These are phyloP conservation scores for Colletotrichum spaethianum DNA, from an alignment of 2,329 filamentous ascomycete genomes.

Conservation along the genomic window DNA sequence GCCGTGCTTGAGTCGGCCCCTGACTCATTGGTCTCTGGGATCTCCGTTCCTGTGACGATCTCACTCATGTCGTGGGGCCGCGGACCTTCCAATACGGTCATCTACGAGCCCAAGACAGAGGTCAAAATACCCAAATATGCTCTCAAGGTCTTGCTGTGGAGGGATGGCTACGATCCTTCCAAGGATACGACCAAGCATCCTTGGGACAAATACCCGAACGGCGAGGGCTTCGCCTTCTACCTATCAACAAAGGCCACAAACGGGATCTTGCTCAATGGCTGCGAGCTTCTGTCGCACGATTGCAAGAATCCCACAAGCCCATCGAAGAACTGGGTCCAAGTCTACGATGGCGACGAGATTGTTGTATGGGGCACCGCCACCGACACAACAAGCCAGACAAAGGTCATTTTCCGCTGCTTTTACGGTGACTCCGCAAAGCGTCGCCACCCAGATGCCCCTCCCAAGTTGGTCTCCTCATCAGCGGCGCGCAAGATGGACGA, in stretches of 20 bases:
- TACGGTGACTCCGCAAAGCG: slow-evolving; percentile 68
- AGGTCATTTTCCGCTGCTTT: slow-evolving; percentile 66
- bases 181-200: slow-evolving; percentile 63
- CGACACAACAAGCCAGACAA: slow-evolving; percentile 55
- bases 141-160: slow-evolving; percentile 83
- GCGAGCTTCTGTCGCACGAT: slow-evolving; percentile 72
- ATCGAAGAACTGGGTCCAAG: slow-evolving; percentile 74
- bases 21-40: slow-evolving; percentile 74
- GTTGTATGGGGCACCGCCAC: slow-evolving; percentile 74
- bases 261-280: slow-evolving; percentile 84
- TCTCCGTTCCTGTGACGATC: slow-evolving; percentile 76
- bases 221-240: slow-evolving; percentile 76
- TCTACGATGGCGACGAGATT: slow-evolving; percentile 84
- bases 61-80: slow-evolving; percentile 85
- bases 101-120: slow-evolving; percentile 75
- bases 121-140: slow-evolving; percentile 85
- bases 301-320: slow-evolving; percentile 67
- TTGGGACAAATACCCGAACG: slow-evolving; percentile 55
- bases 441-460: slow-evolving; percentile 53
- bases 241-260: slow-evolving; percentile 84
- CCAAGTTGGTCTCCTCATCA: slow-evolving; percentile 54
- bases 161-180: slow-evolving; percentile 74
- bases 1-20: slow-evolving; percentile 77
- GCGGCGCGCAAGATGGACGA: slow-evolving; percentile 64
- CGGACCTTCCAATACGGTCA: slow-evolving; percentile 75